Base-by-base conservation (phyloP, 192 early-diverging fungal species). In the Linderina pennispora region DNA sequence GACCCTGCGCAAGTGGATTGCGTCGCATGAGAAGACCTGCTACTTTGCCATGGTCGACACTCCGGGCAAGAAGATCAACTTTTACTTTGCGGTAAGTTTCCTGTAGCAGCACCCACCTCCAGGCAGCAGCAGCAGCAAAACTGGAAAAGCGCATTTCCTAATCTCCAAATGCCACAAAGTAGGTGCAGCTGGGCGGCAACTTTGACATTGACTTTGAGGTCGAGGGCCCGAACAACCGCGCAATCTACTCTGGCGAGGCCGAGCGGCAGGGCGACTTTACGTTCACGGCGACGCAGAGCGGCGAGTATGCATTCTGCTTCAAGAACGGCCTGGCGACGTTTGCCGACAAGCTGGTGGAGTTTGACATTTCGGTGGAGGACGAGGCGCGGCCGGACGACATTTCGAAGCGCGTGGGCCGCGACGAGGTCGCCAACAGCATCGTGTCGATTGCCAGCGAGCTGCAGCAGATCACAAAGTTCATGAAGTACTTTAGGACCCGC, bases 81-180 rank as follows among this genome's bases (percentile, higher is more conserved):
- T 98, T 61, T 98, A 96, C 77, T 98, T 94, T 85, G 91, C 92
- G 35, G 95, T 98, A 86, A 66, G n/a, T n/a, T n/a, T n/a, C n/a
- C n/a, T n/a, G 88, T 77, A n/a, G 25, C 28, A 20, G 14, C 8
- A 45, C 9, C 35, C 9, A 15, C 44, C 26, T 36, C 31, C n/a
- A 40, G 18, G 17, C 20, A 18, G 2, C n/a, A 18, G 20, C 15
- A 3, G 8, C n/a, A n/a, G n/a, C n/a, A n/a, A n/a, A n/a, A n/a
- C n/a, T n/a, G n/a, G n/a, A n/a, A n/a, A n/a, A n/a, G n/a, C n/a
- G n/a, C n/a, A n/a, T n/a, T n/a, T n/a, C n/a, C n/a, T n/a, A 31
- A 17, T 26, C 9, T 26, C 4, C 50, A 15, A 36, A 8, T n/a
- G n/a, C n/a, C n/a, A n/a, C n/a, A n/a, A n/a, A 31, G 40, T 65